These are phyloP conservation scores for Aspergillus flavus DNA, from an alignment of 2,329 filamentous ascomycete species.

Conservation along the genomic window DNA sequence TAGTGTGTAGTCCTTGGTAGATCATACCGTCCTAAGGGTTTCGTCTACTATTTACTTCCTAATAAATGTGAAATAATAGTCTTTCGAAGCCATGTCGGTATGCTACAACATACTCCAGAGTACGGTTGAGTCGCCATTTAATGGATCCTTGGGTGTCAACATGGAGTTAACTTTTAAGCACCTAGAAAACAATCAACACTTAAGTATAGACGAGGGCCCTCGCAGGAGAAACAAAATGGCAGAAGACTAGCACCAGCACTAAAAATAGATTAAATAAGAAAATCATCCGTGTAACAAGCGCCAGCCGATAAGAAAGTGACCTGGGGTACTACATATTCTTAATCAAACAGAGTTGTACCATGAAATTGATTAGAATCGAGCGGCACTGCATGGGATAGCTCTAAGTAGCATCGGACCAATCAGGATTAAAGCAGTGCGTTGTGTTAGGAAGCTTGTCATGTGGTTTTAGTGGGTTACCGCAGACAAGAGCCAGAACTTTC, in stretches of 20 bases:
- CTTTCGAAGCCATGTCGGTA: background rate
- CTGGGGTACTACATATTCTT: background rate
- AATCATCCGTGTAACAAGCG: background rate
- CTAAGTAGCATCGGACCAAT: background rate
- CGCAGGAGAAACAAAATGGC: too few relatives aligned
- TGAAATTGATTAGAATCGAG: background rate
- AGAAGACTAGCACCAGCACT: background rate
- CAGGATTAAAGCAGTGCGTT: slow-evolving; percentile 6
- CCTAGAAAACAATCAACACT: background rate
- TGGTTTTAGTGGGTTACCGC: background rate
- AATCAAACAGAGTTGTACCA: background rate
- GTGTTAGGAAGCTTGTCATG: background rate
- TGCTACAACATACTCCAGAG: background rate
- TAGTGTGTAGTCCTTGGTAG: background rate
- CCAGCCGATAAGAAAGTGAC: background rate
- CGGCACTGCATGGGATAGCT: background rate
- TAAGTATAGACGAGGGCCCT: background rate
- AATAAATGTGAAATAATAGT: background rate
- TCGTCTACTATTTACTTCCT: background rate
- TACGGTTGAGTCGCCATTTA: background rate
- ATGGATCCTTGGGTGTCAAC: background rate
- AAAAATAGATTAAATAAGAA: background rate
- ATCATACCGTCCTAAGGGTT: background rate
- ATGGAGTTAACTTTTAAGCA: background rate
- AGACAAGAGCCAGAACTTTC: background rate